Conservation (phyloP, 1,284 basidiomycete genomes). For the Gymnopus androsaceus region DNA sequence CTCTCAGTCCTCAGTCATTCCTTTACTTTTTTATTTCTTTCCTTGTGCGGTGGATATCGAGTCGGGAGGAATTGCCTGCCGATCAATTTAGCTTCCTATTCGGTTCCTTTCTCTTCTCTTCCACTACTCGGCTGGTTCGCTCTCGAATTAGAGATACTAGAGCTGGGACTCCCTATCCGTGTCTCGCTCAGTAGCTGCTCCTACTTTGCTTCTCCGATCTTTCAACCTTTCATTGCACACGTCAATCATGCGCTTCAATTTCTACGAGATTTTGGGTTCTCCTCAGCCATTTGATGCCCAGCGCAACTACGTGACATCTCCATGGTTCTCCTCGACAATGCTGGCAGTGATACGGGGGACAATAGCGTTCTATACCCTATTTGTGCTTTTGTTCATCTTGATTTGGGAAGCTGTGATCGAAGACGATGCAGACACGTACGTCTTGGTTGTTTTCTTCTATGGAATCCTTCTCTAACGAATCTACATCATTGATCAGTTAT, state of each 20-base stretch:
- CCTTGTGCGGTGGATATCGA: too few relatives aligned
- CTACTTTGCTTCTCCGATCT: too few relatives aligned
- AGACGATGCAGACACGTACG: conserved; percentile 32
- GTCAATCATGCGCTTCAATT: not conserved
- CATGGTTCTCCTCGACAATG: conserved; percentile 45
- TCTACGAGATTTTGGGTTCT: conserved; percentile 20
- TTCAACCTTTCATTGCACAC: too few relatives aligned
- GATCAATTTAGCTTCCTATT: too few relatives aligned
- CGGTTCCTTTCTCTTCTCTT: too few relatives aligned
- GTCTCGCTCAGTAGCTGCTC: too few relatives aligned
- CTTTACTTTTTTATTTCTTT: too few relatives aligned
- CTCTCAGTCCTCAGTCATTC: too few relatives aligned
- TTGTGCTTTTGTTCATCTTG: conserved; percentile 47
- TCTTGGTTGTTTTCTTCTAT: not conserved
- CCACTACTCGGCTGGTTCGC: too few relatives aligned
- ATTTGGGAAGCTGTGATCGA: conserved; percentile 37
- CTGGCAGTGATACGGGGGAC: conserved; percentile 51
- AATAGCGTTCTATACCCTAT: conserved; percentile 55
- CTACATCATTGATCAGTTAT: conserved; percentile 39
- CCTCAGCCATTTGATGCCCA: conserved; percentile 51
- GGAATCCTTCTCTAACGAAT: not conserved
- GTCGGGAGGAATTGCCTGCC: too few relatives aligned
- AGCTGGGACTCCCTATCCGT: too few relatives aligned
- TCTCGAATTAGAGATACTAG: too few relatives aligned
- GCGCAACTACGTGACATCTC: conserved; percentile 59